Percentiles rank a stretch among this genome's conserved stretches.
phyloP scores from a whole-genome alignment of 148 eudicot species.

The Rhododendron mucronatum region DNA sequence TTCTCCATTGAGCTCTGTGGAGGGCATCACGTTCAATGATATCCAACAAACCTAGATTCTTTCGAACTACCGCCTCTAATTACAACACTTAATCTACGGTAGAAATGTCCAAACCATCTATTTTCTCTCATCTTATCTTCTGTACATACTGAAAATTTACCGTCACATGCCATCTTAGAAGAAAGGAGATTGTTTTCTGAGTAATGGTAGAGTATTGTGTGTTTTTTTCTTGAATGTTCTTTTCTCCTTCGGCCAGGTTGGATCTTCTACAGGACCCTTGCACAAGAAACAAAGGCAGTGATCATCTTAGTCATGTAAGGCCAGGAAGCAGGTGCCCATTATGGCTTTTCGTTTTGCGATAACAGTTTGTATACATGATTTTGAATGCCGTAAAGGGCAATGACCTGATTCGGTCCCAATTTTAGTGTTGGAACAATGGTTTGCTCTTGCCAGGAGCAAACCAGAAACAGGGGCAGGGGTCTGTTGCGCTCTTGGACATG shows the following conservation, averaged over 20 bases:
- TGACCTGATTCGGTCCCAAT: neutral
- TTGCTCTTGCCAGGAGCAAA: neutral
- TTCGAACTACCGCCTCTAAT: too few relatives aligned
- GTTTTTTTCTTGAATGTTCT: neutral
- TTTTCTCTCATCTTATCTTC: neutral
- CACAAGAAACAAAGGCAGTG: constrained; percentile 23
- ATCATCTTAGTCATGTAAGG: neutral
- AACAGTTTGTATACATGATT: neutral
- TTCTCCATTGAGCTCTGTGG: too few relatives aligned
- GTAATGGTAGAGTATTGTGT: neutral
- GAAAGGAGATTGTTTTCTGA: neutral
- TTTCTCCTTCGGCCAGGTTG: constrained; percentile 10
- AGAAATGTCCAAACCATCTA: neutral
- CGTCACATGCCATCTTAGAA: neutral
- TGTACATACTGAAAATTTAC: neutral
- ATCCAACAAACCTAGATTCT: too few relatives aligned
- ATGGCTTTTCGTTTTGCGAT: neutral
- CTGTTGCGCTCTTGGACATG: neutral
- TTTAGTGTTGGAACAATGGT: neutral
- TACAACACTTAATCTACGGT: neutral
- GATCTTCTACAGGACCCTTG: constrained; percentile 16
- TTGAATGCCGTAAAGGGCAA: neutral
- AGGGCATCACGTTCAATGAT: too few relatives aligned
- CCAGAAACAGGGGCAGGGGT: neutral
- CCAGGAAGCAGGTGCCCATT: neutral